Conservation (phyloP, 129 eudicot species). For the Tanacetum coccineum region DNA sequence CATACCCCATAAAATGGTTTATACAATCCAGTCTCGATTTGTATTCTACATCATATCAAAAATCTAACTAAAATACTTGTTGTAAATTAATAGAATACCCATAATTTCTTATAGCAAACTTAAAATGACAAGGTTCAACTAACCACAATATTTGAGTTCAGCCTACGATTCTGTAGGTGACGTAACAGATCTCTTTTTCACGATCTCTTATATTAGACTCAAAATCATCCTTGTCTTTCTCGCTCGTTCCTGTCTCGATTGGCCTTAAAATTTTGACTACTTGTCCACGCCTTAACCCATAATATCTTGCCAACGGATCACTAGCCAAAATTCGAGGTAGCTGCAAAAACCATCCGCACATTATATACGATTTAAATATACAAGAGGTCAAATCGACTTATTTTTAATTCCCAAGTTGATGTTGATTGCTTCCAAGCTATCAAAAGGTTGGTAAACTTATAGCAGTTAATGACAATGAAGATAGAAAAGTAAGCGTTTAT, state of each 20-base stretch:
- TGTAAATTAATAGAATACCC: neutral
- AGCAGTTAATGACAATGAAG: neutral
- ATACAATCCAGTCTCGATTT: neutral
- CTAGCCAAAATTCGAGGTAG: constrained; percentile 26
- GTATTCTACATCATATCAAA: neutral
- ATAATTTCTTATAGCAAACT: neutral
- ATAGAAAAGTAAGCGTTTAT: neutral
- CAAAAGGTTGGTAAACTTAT: neutral
- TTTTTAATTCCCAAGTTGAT: neutral
- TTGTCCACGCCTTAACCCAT: constrained; percentile 37
- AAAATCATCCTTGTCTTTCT: constrained; percentile 34
- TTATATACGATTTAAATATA: neutral
- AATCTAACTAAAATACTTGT: neutral
- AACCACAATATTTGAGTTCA: constrained; percentile 6
- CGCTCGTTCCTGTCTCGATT: constrained; percentile 36
- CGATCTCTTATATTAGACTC: constrained; percentile 31
- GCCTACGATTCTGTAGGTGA: constrained; percentile 33
- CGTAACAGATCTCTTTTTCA: constrained; percentile 28
- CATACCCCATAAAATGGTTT: neutral
- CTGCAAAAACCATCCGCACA: constrained; percentile 24
- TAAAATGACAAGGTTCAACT: constrained; percentile 1
- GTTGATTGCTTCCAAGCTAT: neutral
- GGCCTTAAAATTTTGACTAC: constrained; percentile 34
- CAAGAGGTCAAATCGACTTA: constrained; percentile 4
- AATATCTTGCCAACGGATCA: constrained; percentile 36